Evolutionary conservation across 2,329 filamentous ascomycete genomes (phyloP), one percentile per base, ranked within the genome.

Genomic region (Capronia americana): DNA sequence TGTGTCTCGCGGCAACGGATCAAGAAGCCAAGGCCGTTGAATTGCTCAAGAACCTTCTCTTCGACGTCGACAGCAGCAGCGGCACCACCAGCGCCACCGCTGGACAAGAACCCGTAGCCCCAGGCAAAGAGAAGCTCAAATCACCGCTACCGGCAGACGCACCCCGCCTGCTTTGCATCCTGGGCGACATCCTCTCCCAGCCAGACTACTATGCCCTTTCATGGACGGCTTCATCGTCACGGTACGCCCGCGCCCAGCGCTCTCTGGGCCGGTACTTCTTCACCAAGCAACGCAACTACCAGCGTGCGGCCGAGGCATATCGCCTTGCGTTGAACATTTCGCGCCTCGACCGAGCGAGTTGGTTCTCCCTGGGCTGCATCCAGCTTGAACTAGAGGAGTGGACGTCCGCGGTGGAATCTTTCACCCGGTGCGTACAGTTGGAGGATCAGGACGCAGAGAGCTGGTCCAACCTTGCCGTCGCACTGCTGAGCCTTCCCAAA

Each of bases 401-500:
- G 80, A 83, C 89, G 23, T 90, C 90, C 23, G 94, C 95, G 0
- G 89, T 92, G 0, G 89, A 94, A 71, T 90, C 93, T 0, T 99
- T 96, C 77, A 88, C 89, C 8, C 86, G 93, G 24, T 90, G 90
- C 8, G 93, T 99, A 11, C 88, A 91, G 71, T 85, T 92, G 11
- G 95, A 97, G 56, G 93, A 96, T 28, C 89, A 90, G 60, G 93
- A 97, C 75, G 94, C 93, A 0, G 88, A 96, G 74, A 92, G 92
- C 0, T 99, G 95, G 92, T 96, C 91, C 73, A 99, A 99, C 75
- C 85, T 99, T 24, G 95, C 93, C 0, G 93, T 91, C 1, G 90
- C 94, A 0, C 84, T 98, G 1, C 86, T 93, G 86, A 77, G 84
- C 81, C 51, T 78, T 5, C 73, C 75, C 48, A 72, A 74, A 12